phyloP scores from a whole-genome alignment of 148 eudicot species.

The Cornus controversa region DNA sequence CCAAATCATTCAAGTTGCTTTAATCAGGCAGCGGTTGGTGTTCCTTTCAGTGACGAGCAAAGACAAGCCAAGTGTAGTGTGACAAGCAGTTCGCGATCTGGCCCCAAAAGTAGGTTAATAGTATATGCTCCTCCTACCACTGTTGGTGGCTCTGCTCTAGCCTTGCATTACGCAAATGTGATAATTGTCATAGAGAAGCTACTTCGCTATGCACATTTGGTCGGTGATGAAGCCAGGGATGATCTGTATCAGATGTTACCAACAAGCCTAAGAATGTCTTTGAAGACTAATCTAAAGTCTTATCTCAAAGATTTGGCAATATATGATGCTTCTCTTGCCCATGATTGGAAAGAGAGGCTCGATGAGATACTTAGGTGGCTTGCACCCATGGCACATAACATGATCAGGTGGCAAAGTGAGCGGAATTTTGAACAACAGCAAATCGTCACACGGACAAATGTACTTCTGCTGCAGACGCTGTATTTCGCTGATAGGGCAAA shows the following conservation, averaged over 20 bases:
- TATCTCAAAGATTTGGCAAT: slow-evolving; percentile 66
- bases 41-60: slow-evolving; percentile 33
- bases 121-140: slow-evolving; percentile 62
- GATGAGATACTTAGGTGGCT: slow-evolving; percentile 68
- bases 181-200: slow-evolving; percentile 79
- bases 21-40: slow-evolving; percentile 24
- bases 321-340: slow-evolving; percentile 84
- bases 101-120: slow-evolving; percentile 54
- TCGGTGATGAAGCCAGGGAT: slow-evolving; percentile 91
- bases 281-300: slow-evolving; percentile 61
- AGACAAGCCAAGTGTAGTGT: slow-evolving; percentile 19
- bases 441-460: slow-evolving; percentile 66
- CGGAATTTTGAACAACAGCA: slow-evolving; percentile 87
- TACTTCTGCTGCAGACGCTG: slow-evolving; percentile 79
- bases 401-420: slow-evolving; percentile 96
- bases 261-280: slow-evolving; percentile 54
- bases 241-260: slow-evolving; percentile 94
- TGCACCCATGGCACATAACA: slow-evolving; percentile 86
- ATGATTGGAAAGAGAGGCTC: slow-evolving; percentile 80
- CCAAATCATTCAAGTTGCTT: slow-evolving; percentile 32
- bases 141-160: slow-evolving; percentile 86
- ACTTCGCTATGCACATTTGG: slow-evolving; percentile 77
- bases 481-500: slow-evolving; percentile 78
- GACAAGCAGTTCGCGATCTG: slow-evolving; percentile 29
- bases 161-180: slow-evolving; percentile 87